Base-by-base conservation (phyloP, 441 rosid species). In the Erodium trifolium region DNA sequence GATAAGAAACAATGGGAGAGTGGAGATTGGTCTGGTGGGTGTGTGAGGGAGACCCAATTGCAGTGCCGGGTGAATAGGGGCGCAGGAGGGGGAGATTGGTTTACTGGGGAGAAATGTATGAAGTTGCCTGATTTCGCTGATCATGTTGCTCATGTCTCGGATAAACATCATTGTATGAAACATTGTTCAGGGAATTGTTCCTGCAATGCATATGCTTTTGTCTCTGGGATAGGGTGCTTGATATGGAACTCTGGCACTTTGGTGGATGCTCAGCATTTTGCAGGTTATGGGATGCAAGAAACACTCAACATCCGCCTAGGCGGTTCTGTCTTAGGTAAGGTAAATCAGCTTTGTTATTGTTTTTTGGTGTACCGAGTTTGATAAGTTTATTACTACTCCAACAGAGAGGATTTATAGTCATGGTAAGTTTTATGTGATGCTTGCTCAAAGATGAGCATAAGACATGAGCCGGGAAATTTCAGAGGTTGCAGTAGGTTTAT, bases 71-170 rank as follows among this genome's bases (percentile, higher is more conserved):
- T 79, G 77, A 87, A 83, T 37, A 14, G 13, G 27, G 79, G 73
- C 31, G 29, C 14, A 49, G 74, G 74, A 29, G 77, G 73, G 10
- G 71, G 68, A 3, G 97, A 91, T 73, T 82, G 80, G 39, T 91
- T 89, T 70, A 80, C 75, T 53, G 67, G 62, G 60, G 8, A 87
- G 8, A 74, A 65, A 34, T 16, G 77, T 31, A 59, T 78, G 74
- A 91, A 93, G 80, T 73, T 93, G 75, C 97, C 99, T 0, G 96
- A 93, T 85, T 89, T 82, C 12, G 89, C 75, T 10, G 78, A 60
- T 37, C 68, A 77, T 34, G 35, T 1, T 13, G 3, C 45, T 62
- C 0, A 67, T 0, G 4, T 0, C 41, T 29, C 3, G 23, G 68
- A 43, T 49, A 39, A 66, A 5, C 0, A 49, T 66, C 65, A 23